Conservation (phyloP, 345 rosid species). For the Syzygium grande region DNA sequence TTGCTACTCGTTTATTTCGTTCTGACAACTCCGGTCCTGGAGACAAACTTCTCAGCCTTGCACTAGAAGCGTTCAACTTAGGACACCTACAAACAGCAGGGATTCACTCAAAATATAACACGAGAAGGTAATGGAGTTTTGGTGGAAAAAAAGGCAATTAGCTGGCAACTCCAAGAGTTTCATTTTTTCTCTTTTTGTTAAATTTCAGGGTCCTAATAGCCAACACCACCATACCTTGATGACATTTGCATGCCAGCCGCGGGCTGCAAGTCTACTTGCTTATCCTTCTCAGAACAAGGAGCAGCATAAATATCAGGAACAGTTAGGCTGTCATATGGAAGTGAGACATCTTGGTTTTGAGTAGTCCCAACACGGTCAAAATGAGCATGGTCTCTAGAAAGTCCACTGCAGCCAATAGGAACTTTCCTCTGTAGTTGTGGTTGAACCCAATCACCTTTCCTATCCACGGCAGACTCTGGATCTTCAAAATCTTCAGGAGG, state of each 20-base stretch:
- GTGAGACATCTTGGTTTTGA: slow-evolving; percentile 4
- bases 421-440: background rate
- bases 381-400: slow-evolving; percentile 1
- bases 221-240: slow-evolving; percentile 42
- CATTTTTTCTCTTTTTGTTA: background rate
- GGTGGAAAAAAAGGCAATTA: background rate
- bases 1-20: slow-evolving; percentile 42
- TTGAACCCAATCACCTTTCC: background rate
- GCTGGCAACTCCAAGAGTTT: background rate
- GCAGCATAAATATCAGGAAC: background rate
- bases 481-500: slow-evolving; percentile 6
- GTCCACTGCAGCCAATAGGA: slow-evolving; percentile 2
- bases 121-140: background rate
- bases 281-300: slow-evolving; percentile 10
- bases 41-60: slow-evolving; percentile 25
- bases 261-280: slow-evolving; percentile 11
- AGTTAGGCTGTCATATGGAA: slow-evolving; percentile 7
- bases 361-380: slow-evolving; percentile 4
- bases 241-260: slow-evolving; percentile 17
- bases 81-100: slow-evolving; percentile 33
- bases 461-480: slow-evolving; percentile 8
- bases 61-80: slow-evolving; percentile 35
- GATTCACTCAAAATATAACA: background rate
- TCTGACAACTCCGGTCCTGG: slow-evolving; percentile 20
- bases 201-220: slow-evolving; percentile 1